Evolutionary conservation across 2,329 filamentous ascomycete genomes (phyloP).

Genomic region (Byssothecium circinans): DNA sequence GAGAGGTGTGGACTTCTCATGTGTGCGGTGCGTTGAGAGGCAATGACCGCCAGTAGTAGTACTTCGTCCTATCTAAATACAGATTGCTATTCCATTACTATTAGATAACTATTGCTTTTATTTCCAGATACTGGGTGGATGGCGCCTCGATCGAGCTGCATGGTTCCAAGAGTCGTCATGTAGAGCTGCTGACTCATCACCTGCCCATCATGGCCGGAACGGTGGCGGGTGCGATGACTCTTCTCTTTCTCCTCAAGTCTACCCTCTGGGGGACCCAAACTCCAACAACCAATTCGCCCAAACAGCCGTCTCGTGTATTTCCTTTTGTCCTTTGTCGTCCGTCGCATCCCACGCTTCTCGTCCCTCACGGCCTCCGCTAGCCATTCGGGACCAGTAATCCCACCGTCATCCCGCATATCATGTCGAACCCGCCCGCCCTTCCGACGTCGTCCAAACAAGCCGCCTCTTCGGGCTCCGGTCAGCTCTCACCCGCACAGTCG

Average conservation of each 20-base stretch:
- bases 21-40: too few relatives aligned
- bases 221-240: constrained; percentile 13
- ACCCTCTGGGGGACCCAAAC: constrained; percentile 35
- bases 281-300: constrained; percentile 12
- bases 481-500: constrained; percentile 48
- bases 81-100: too few relatives aligned
- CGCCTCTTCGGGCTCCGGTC: constrained; percentile 39
- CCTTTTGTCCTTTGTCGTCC: constrained; percentile 5
- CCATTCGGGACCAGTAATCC: constrained; percentile 4
- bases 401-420: constrained; percentile 31
- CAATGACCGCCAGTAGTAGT: too few relatives aligned
- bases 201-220: too few relatives aligned
- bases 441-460: constrained; percentile 47
- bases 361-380: constrained; percentile 7
- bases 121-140: too few relatives aligned
- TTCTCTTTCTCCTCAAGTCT: constrained; percentile 27
- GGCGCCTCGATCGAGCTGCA: too few relatives aligned
- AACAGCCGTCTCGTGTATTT: background rate
- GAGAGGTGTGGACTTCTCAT: too few relatives aligned
- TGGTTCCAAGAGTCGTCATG: too few relatives aligned
- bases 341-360: constrained; percentile 5
- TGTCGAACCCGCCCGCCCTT: constrained; percentile 49
- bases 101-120: too few relatives aligned
- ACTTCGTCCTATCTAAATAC: too few relatives aligned
- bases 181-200: too few relatives aligned